These are phyloP conservation scores for Bondarzewia mesenterica DNA, from an alignment of 1,284 basidiomycete genomes.

Conservation along the genomic window DNA sequence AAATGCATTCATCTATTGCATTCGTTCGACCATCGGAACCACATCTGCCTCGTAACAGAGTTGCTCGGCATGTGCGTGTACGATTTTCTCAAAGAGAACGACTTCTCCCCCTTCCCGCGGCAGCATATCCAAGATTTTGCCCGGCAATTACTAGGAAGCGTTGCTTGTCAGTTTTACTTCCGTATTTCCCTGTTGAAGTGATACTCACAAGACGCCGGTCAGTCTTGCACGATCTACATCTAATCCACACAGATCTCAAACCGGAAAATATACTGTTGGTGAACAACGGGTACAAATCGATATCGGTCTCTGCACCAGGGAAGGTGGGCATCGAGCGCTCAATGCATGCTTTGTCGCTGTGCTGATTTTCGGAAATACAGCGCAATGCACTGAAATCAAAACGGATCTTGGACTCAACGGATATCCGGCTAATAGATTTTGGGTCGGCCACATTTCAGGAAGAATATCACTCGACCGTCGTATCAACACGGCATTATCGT, in stretches of 20 bases:
- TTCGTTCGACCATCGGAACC: constrained; percentile 96
- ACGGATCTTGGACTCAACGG: constrained; percentile 78
- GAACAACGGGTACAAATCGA: constrained; percentile 66
- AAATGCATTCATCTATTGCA: constrained; percentile 97
- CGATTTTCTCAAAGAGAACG: constrained; percentile 98
- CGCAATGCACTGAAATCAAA: constrained; percentile 57
- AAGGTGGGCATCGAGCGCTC: constrained; percentile 35
- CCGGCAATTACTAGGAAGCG: constrained; percentile 84
- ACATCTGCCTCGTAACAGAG: constrained; percentile 97
- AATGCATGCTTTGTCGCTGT: constrained; percentile 8
- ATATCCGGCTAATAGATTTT: constrained; percentile 97
- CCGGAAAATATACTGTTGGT: constrained; percentile 98
- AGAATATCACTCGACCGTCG: constrained; percentile 97
- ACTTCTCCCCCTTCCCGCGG: constrained; percentile 93
- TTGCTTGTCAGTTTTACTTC: constrained; percentile 69
- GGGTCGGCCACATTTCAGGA: constrained; percentile 97
- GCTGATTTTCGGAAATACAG: constrained; percentile 23
- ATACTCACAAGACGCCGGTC: background rate
- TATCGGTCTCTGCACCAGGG: constrained; percentile 46
- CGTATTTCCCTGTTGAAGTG: constrained; percentile 8
- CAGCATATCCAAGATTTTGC: constrained; percentile 96
- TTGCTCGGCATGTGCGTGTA: constrained; percentile 97
- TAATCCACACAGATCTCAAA: constrained; percentile 98
- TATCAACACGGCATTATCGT: constrained; percentile 96
- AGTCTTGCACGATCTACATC: constrained; percentile 88